phyloP scores from a whole-genome alignment of 139 green algal species.

The Deuterostichococcus epilithicus region DNA sequence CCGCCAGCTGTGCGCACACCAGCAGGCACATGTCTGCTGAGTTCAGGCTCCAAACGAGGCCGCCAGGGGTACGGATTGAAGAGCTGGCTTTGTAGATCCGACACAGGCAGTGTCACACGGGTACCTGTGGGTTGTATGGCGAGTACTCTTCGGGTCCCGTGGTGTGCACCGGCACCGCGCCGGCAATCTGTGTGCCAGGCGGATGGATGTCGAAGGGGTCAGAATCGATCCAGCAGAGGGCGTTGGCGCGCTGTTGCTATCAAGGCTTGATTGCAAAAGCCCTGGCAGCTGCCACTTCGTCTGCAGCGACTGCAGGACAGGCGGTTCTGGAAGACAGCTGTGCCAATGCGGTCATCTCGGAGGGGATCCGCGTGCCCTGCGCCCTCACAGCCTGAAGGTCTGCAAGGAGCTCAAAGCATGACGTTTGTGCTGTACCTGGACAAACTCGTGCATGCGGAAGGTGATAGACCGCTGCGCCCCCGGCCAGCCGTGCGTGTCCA shows the following conservation, averaged over 20 bases:
- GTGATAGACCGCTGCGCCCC: constrained; percentile 17
- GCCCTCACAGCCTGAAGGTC: too few species aligned
- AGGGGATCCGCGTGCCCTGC: too few species aligned
- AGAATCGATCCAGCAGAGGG: neutral
- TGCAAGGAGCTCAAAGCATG: neutral
- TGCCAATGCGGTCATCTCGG: too few species aligned
- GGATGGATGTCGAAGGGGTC: too few species aligned
- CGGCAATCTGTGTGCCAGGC: neutral
- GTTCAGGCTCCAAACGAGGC: neutral
- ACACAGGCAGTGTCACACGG: neutral
- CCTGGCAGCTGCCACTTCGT: too few species aligned
- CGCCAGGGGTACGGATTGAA: neutral
- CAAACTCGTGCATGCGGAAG: neutral
- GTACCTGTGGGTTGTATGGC: constrained; percentile 17
- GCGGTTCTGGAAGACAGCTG: too few species aligned
- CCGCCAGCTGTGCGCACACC: neutral
- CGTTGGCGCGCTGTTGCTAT: neutral
- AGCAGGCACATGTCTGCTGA: too few species aligned
- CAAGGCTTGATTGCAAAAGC: too few species aligned
- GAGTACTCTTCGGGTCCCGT: neutral
- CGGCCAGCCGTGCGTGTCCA: constrained; percentile 11
- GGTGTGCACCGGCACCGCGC: constrained; percentile 2
- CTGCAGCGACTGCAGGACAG: too few species aligned
- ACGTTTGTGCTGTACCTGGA: too few species aligned
- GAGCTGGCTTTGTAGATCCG: too few species aligned